Percentiles rank a stretch among this genome's conserved stretches.
phyloP scores from a whole-genome alignment of 352 stramenopile species.

The Phytopythium ostracodes region DNA sequence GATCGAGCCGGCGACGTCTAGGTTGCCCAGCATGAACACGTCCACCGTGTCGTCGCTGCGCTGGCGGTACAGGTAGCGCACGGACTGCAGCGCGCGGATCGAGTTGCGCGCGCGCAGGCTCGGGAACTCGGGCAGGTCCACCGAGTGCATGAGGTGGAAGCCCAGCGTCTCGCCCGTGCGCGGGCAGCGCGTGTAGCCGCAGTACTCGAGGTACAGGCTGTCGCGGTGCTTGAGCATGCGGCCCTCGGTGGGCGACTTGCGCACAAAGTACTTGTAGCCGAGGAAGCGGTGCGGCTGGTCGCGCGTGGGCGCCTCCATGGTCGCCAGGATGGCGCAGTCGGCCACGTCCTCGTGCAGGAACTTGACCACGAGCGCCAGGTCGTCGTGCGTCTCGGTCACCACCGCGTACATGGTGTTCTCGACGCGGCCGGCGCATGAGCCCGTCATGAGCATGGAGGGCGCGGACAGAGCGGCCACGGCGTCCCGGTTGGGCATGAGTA shows the following conservation, averaged over 20 bases:
- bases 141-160: slow-evolving; percentile 71
- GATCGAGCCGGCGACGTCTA: slow-evolving; percentile 41
- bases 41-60: slow-evolving; percentile 45
- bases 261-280: slow-evolving; percentile 66
- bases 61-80: slow-evolving; percentile 56
- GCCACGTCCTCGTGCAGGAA: slow-evolving; percentile 62
- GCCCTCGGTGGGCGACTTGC: slow-evolving; percentile 37
- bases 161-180: slow-evolving; percentile 42
- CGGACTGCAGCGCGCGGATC: slow-evolving; percentile 42
- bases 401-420: slow-evolving; percentile 55
- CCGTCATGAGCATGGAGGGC: slow-evolving; percentile 41
- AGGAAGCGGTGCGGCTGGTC: slow-evolving; percentile 53
- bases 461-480: slow-evolving; percentile 26
- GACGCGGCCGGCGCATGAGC: slow-evolving; percentile 36
- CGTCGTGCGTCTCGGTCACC: slow-evolving; percentile 47
- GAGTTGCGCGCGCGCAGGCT: slow-evolving; percentile 47
- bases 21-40: slow-evolving; percentile 58
- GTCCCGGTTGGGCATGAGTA: slow-evolving; percentile 31
- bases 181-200: slow-evolving; percentile 32
- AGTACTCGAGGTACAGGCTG: slow-evolving; percentile 54
- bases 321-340: slow-evolving; percentile 57
- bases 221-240: slow-evolving; percentile 51
- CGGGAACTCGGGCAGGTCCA: slow-evolving; percentile 53
- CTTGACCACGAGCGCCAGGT: slow-evolving; percentile 47
- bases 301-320: slow-evolving; percentile 39